Evolutionary conservation across 2,329 filamentous ascomycete genomes (phyloP), one percentile per base, ranked within the genome.

Genomic region (Gaeumannomyces tritici): DNA sequence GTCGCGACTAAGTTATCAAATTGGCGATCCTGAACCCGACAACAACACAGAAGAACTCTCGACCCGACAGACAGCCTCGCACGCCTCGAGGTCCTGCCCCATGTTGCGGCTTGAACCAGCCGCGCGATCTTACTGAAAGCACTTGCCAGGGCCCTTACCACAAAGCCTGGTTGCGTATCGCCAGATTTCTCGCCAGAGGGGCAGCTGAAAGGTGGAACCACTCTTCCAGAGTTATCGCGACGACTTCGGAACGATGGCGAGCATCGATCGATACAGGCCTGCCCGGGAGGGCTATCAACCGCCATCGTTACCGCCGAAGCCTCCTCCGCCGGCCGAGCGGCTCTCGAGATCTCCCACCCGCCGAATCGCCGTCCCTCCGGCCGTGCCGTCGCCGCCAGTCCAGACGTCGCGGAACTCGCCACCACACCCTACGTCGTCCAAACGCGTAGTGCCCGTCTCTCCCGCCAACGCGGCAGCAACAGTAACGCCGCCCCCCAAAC

Each of bases 371-470:
- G 57, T 87, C 24, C 85, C 85, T 58, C 85, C 85, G 13, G 81
- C 84, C 28, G 84, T 79, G 47, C 85, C 85, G 55, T 86, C 85
- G 21, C 85, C 85, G 63, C 85, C 85, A 3, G 79, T 80, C 54
- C 77, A 80, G 61, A 80, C 79, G 55, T 80, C 81, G 60, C 78
- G 81, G 65, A 81, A 79, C 9, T 86, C 83, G 57, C 83, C 82
- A 12, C 81, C 83, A 27, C 79, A 78, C 57, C 76, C 79, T 12
- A 76, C 76, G 77, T 74, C 76, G 77, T 74, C 61, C 76, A 57
- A 73, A 73, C 67, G 75, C 76, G 61, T 54, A 7, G 29, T 35
- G 24, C 47, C 51, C 27, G 73, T 74, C 21, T 80, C 80, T 28
- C 78, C 80, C 15, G 68, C 73, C 55, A 75, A 70, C 31, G 74